Conservation (phyloP, 805 yeast genomes). For the Starmera amethionina region DNA sequence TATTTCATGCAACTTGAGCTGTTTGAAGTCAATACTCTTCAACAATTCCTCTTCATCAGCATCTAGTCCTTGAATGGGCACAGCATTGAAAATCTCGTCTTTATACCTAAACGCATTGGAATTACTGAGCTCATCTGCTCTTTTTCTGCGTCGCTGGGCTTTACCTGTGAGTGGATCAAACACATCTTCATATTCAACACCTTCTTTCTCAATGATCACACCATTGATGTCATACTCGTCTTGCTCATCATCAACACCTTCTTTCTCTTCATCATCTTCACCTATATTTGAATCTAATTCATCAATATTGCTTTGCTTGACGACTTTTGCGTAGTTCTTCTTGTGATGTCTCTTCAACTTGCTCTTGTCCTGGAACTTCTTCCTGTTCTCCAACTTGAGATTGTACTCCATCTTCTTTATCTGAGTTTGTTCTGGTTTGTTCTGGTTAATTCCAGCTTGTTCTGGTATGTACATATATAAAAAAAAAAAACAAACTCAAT, state of each 20-base stretch:
- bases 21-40: conserved; percentile 12
- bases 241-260: conserved; percentile 10
- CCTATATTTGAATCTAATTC: conserved; percentile 6
- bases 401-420: conserved; percentile 13
- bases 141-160: conserved; percentile 3
- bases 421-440: conserved; percentile 13
- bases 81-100: conserved; percentile 7
- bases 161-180: neutral
- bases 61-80: conserved; percentile 10
- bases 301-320: conserved; percentile 5
- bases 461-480: conserved; percentile 4
- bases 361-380: conserved; percentile 31
- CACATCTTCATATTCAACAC: conserved; percentile 4
- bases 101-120: conserved; percentile 16
- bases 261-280: conserved; percentile 9
- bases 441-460: too few species aligned
- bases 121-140: conserved; percentile 4
- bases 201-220: neutral
- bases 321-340: conserved; percentile 26
- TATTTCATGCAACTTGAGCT: conserved; percentile 5
- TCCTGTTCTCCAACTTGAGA: conserved; percentile 29
- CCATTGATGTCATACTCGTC: conserved; percentile 3
- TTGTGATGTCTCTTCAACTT: conserved; percentile 28
- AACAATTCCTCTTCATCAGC: conserved; percentile 8
- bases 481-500: too few species aligned